These are phyloP conservation scores for Phyllostachys edulis DNA, from an alignment of 176 grass and related monocot species.

Conservation along the genomic window DNA sequence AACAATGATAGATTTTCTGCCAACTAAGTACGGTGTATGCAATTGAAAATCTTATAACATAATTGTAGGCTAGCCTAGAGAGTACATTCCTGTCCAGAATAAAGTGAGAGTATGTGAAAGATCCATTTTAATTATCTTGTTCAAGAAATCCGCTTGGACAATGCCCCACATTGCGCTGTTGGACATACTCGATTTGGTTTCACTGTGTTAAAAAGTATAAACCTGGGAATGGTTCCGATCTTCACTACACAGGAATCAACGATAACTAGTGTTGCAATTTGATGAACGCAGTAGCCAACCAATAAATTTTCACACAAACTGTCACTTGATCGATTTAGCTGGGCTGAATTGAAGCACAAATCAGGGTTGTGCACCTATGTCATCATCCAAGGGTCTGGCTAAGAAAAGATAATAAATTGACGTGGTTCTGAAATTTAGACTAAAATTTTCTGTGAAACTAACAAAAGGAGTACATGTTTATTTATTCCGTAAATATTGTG, in stretches of 20 bases:
- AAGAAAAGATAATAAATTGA: constrained; percentile 14
- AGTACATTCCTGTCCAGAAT: constrained; percentile 4
- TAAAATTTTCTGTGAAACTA: background rate
- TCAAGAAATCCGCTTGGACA: background rate
- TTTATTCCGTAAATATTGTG: constrained; percentile 15
- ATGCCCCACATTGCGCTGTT: constrained; percentile 3
- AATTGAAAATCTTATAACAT: background rate
- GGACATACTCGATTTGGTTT: background rate
- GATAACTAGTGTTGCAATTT: constrained; percentile 14
- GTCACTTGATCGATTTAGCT: background rate
- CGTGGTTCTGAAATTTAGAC: background rate
- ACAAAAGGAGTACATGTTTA: background rate
- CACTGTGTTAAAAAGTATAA: background rate
- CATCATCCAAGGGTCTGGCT: background rate
- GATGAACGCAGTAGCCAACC: background rate
- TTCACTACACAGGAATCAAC: background rate
- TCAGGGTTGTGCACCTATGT: background rate
- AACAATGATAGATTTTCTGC: background rate
- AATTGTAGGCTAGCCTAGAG: background rate
- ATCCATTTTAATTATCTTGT: constrained; percentile 21
- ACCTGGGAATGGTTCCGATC: constrained; percentile 9
- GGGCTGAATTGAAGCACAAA: background rate
- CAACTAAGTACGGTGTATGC: background rate
- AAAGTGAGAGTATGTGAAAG: constrained; percentile 12
- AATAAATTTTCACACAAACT: background rate